A percentile compares a stretch with the other conserved stretches of the same genome.
Evolutionary conservation across 345 rosid species (phyloP).

Genomic region (Carallia pectinifolia): DNA sequence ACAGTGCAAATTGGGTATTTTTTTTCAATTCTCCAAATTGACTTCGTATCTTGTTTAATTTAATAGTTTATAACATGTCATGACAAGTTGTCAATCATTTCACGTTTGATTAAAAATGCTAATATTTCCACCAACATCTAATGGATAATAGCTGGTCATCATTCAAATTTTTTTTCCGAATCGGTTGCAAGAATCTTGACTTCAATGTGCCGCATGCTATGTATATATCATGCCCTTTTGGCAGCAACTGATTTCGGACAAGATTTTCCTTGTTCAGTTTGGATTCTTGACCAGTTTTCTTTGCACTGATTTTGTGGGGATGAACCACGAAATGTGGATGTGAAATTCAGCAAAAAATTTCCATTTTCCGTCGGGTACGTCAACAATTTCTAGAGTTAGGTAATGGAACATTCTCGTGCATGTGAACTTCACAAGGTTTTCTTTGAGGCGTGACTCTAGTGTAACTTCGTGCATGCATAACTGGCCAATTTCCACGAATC

Average conservation of each 20-base stretch:
- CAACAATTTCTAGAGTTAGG: constrained; percentile 15
- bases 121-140: not conserved
- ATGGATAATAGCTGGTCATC: not conserved
- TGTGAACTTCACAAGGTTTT: constrained; percentile 28
- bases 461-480: constrained; percentile 14
- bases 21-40: too few relatives aligned
- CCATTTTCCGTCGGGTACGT: not conserved
- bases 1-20: too few relatives aligned
- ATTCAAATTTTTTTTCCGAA: not conserved
- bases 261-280: not conserved
- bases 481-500: not conserved
- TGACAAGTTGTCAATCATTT: not conserved
- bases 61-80: not conserved
- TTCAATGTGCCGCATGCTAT: not conserved
- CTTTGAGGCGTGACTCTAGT: constrained; percentile 19
- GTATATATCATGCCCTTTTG: too few relatives aligned
- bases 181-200: constrained; percentile 10
- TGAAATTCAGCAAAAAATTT: constrained; percentile 6
- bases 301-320: constrained; percentile 35
- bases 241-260: not conserved
- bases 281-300: not conserved
- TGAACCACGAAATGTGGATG: not conserved
- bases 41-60: too few relatives aligned
- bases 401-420: constrained; percentile 8
- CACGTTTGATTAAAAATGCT: too few relatives aligned